phyloP scores from a whole-genome alignment of 2,329 filamentous ascomycete genomes.

The Arthroderma sp. region DNA sequence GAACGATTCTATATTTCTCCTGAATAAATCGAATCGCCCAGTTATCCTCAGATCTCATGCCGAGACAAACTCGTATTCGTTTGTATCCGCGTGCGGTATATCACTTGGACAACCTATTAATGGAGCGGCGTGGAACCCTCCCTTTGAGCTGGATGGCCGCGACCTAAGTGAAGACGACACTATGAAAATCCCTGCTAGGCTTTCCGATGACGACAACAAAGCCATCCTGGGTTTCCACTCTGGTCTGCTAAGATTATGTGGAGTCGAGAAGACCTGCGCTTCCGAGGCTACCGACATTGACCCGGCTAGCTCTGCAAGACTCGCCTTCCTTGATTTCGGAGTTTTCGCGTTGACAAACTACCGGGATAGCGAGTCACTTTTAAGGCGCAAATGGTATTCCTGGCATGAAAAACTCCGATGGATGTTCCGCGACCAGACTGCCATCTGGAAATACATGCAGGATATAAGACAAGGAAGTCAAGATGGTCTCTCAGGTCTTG shows the following conservation, averaged over 20 bases:
- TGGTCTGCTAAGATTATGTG: not conserved
- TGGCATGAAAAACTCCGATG: not conserved
- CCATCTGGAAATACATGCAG: not conserved
- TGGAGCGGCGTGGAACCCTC: not conserved
- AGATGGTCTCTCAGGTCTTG: not conserved
- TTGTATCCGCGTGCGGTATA: not conserved
- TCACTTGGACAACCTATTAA: not conserved
- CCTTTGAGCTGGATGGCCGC: not conserved
- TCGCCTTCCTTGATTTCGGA: not conserved
- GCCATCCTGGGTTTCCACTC: not conserved
- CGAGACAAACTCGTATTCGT: not conserved
- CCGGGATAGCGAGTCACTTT: not conserved
- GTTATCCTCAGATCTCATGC: constrained; percentile 1
- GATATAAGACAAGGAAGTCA: not conserved
- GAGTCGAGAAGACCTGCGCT: not conserved
- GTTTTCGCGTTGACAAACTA: not conserved
- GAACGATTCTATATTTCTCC: constrained; percentile 1
- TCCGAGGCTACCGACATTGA: not conserved
- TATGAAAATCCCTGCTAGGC: not conserved
- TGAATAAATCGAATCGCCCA: not conserved
- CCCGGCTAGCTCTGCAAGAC: not conserved
- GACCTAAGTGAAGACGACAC: not conserved
- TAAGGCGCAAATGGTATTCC: not conserved
- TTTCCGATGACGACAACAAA: not conserved
- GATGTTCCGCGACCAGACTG: not conserved